Evolutionary conservation across 1,284 basidiomycete genomes (phyloP), one percentile per base, ranked within the genome.

Genomic region (Microbotryum lychnidis-dioicae): DNA sequence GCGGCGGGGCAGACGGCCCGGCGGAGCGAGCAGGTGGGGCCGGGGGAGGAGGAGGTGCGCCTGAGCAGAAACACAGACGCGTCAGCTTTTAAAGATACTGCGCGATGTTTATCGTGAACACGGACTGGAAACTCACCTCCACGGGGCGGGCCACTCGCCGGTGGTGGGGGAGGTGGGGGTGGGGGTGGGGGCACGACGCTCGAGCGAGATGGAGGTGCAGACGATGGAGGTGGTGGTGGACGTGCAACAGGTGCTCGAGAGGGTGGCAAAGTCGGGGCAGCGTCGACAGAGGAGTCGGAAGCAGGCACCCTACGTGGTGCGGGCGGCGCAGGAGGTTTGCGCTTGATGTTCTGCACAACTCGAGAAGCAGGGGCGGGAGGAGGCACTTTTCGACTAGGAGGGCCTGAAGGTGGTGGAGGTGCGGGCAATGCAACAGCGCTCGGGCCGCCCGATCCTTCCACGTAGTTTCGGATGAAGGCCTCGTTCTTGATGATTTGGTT

Each of bases 401-500:
- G 55, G 4, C 46, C 27, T 29, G 64, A 56, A n/a, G 62, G 29
- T n/a, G 64, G 31, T 8, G 56, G 50, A 9, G 45, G 45, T 12
- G 60, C 9, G 3, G 61, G 57, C 3, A 52, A 52, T 23, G 60
- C 23, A 0, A 58, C 57, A 5, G 56, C 55, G 6, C 31, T 21
- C 6, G 63, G 64, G 2, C 67, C 67, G 18, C 67, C 67, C 1
- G 62, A 64, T n/a, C 65, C 65, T 51, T 69, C 61, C 58, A 69
- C 67, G 23, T 61, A 69, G 61, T 69, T 67, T 47, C 64, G 64
- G 54, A 69, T 69, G 48, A 69, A 69, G 48, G 58, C 50, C 29
- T 67, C 62, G 62, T 69, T 69, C 37, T 68, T 64, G 48, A 64
- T 50, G 50, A 68, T 68, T 61, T 68, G 64, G 2, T 45, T 60